These are phyloP conservation scores for Sarocladiaceae sp. DNA, from an alignment of 2,329 filamentous ascomycete species.

Conservation along the genomic window DNA sequence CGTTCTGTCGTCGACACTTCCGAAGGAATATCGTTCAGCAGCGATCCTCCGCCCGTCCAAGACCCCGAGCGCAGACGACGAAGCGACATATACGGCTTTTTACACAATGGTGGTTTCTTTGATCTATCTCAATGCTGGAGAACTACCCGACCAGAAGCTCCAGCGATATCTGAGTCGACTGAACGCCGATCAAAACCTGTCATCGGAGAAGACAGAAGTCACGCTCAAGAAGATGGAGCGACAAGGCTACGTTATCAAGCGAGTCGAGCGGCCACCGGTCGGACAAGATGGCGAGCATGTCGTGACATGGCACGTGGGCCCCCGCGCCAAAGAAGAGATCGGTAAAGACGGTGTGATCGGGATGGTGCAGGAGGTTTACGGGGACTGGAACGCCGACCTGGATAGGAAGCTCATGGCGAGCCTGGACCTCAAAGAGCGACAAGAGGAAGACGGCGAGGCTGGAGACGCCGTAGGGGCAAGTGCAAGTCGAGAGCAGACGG, in stretches of 20 bases:
- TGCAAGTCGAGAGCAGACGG: slow-evolving; percentile 6
- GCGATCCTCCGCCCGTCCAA: slow-evolving; percentile 65
- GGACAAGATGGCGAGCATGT: slow-evolving; percentile 65
- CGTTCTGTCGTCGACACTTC: slow-evolving; percentile 71
- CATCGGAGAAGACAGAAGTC: slow-evolving; percentile 70
- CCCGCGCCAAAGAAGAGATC: slow-evolving; percentile 81
- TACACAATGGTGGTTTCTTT: slow-evolving; percentile 77
- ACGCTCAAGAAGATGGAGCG: slow-evolving; percentile 70
- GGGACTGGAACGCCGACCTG: slow-evolving; percentile 47
- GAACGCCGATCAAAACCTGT: slow-evolving; percentile 71
- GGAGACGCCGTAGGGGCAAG: slow-evolving; percentile 8
- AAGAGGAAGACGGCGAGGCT: slow-evolving; percentile 20
- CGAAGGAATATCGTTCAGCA: slow-evolving; percentile 60
- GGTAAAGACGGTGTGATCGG: slow-evolving; percentile 70
- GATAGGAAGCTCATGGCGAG: slow-evolving; percentile 58
- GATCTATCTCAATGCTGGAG: slow-evolving; percentile 70
- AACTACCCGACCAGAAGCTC: slow-evolving; percentile 73
- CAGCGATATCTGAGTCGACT: slow-evolving; percentile 69
- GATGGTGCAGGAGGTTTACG: slow-evolving; percentile 61
- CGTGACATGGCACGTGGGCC: slow-evolving; percentile 79
- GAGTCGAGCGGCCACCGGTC: slow-evolving; percentile 56
- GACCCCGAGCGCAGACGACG: slow-evolving; percentile 60
- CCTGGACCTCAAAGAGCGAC: slow-evolving; percentile 44
- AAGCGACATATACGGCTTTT: slow-evolving; percentile 76
- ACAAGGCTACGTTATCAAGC: slow-evolving; percentile 78